Evolutionary conservation across 352 stramenopile genomes (phyloP), one percentile per base, ranked within the genome.

Genomic region (Elongisporangium anandrum): DNA sequence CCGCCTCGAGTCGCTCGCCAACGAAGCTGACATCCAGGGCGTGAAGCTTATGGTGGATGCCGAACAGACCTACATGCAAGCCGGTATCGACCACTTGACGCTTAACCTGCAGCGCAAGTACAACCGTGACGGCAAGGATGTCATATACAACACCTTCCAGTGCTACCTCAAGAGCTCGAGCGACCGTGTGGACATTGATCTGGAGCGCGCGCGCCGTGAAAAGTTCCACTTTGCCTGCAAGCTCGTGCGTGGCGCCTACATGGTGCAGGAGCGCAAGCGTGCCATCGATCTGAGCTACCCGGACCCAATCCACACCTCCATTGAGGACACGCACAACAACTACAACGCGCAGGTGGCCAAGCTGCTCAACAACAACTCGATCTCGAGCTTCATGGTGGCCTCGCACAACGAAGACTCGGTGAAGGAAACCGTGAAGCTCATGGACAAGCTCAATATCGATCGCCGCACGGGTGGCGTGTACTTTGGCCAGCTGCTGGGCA

Each of bases 61-160:
- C 20, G 97, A 99, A 69, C 96, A 99, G 70, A 96, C 74, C 16
- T 98, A 98, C 75, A 98, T 98, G 72, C 97, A 99, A 76, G 95
- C 96, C 7, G 96, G 90, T 13, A 99, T 99, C 70, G 97, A 99
- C 69, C 88, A 97, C 68, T 68, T 98, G 50, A 77, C 83, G 58
- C 70, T 95, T 47, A 88, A 90, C 56, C 60, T 96, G 21, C 85
- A 95, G 77, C 83, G 81, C 50, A 82, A 90, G 63, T 97, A 96
- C 86, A 98, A 98, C 69, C 83, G 79, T 22, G 70, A 91, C 41
- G 73, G 82, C 51, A 67, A 66, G 38, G 69, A 96, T 52, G 76
- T 97, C 34, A 97, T 99, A 65, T 99, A 98, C 85, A 98, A 98
- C 72, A 99, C 97, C 17, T 99, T 98, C 70, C 97, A 99, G 79